Conservation (phyloP, 164 flowering plant genomes). For the Hamamelis virginiana region DNA sequence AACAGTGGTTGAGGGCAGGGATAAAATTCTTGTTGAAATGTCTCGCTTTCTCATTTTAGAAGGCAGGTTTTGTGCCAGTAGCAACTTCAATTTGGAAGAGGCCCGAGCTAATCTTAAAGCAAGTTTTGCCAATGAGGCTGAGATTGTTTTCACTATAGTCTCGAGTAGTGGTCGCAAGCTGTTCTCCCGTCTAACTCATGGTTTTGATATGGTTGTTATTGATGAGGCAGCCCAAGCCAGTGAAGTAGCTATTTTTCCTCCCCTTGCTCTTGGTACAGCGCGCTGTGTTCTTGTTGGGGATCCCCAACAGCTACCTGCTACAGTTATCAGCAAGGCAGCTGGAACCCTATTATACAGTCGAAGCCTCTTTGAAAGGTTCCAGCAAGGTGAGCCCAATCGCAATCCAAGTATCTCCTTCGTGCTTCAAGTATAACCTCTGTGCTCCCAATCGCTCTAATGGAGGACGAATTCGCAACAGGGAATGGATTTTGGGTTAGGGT, state of each 20-base stretch:
- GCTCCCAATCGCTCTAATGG: too few species aligned
- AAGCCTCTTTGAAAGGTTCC: conserved; percentile 96
- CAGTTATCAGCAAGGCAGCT: conserved; percentile 97
- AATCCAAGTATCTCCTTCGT: too few species aligned
- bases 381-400: too few species aligned
- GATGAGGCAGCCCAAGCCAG: conserved; percentile 99
- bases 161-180: conserved; percentile 94
- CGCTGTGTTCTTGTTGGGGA: conserved; percentile 99
- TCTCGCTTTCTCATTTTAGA: conserved; percentile 80
- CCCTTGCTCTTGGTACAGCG: conserved; percentile 90
- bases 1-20: conserved; percentile 82
- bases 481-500: too few species aligned
- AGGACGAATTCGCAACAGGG: too few species aligned
- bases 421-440: too few species aligned
- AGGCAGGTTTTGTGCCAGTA: conserved; percentile 64
- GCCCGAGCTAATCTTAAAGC: conserved; percentile 94
- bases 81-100: conserved; percentile 73
- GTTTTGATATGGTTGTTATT: conserved; percentile 97
- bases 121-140: conserved; percentile 98
- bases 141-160: conserved; percentile 93
- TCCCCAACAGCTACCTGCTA: conserved; percentile 99
- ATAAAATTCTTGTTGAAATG: conserved; percentile 84
- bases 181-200: conserved; percentile 91
- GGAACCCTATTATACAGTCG: conserved; percentile 88
- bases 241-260: conserved; percentile 90